phyloP scores from a whole-genome alignment of 805 yeast genomes.

The Candida nitratophila region DNA sequence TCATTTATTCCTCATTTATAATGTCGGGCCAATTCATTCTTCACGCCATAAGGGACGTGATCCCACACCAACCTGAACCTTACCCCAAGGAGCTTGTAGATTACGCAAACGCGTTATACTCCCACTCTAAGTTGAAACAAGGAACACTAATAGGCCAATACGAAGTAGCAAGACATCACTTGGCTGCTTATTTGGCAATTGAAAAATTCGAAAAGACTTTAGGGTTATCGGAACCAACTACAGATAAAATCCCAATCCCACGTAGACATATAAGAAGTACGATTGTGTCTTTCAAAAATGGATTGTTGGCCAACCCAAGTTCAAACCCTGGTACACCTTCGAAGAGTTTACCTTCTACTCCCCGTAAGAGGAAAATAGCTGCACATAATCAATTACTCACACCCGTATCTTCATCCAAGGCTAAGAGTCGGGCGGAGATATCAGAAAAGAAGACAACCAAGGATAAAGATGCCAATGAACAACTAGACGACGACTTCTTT shows the following conservation, averaged over 20 bases:
- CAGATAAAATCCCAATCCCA: conserved; percentile 53
- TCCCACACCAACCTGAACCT: conserved; percentile 40
- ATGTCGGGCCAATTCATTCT: conserved; percentile 15
- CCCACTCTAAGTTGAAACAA: conserved; percentile 44
- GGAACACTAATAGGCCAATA: conserved; percentile 37
- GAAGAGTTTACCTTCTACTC: conserved; percentile 1
- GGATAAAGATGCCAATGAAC: too few relatives aligned
- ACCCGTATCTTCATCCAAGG: neutral
- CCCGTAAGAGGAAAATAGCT: conserved; percentile 20
- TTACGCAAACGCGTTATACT: conserved; percentile 38
- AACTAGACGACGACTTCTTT: too few relatives aligned
- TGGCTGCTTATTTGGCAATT: conserved; percentile 58
- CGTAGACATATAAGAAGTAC: conserved; percentile 32
- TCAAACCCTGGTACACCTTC: conserved; percentile 6
- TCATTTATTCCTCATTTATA: too few relatives aligned
- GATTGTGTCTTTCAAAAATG: conserved; percentile 38
- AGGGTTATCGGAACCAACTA: conserved; percentile 40
- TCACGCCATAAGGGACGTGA: conserved; percentile 39
- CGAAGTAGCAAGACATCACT: conserved; percentile 60
- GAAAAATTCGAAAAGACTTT: conserved; percentile 38
- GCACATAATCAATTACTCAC: conserved; percentile 1
- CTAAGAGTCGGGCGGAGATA: conserved; percentile 12
- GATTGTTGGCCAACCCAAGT: conserved; percentile 25
- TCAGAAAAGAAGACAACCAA: too few relatives aligned
- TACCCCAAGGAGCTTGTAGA: conserved; percentile 35